Percentiles rank a stretch among this genome's conserved stretches.
Evolutionary conservation across 2,329 filamentous ascomycete genomes (phyloP).

Genomic region (Fusarium beomiforme): DNA sequence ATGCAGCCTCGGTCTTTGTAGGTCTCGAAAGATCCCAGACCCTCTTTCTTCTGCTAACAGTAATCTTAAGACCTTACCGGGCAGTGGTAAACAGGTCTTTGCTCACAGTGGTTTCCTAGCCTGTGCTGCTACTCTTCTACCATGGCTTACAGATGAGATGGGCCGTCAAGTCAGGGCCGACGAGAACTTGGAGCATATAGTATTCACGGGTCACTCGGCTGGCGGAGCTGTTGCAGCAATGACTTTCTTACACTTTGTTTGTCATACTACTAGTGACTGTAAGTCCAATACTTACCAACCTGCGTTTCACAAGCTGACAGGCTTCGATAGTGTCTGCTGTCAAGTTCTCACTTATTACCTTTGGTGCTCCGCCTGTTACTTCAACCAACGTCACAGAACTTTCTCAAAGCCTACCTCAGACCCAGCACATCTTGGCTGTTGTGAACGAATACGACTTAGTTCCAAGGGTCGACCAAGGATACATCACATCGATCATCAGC

Average conservation of each 20-base stretch:
- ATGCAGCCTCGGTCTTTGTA: conserved; percentile 20
- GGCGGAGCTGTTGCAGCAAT: conserved; percentile 39
- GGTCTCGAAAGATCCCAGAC: rapidly evolving
- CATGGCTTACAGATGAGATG: conserved; percentile 19
- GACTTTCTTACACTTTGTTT: conserved; percentile 22
- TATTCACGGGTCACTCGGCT: conserved; percentile 40
- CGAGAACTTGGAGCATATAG: not conserved
- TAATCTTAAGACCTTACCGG: not conserved
- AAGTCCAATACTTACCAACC: not conserved
- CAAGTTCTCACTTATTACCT: conserved; percentile 32
- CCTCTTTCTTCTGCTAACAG: not conserved
- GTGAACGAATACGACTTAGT: conserved; percentile 41
- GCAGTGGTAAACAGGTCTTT: not conserved
- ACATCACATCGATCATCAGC: conserved; percentile 33
- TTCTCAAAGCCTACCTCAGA: not conserved
- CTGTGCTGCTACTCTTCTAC: conserved; percentile 29
- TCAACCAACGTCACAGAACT: conserved; percentile 19
- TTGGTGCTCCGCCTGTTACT: conserved; percentile 34
- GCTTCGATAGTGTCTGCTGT: not conserved
- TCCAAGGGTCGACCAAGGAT: conserved; percentile 28
- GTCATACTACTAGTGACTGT: not conserved
- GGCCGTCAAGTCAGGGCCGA: conserved; percentile 7
- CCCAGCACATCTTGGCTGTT: conserved; percentile 13
- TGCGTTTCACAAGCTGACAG: not conserved
- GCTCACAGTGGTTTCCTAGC: conserved; percentile 36